Base-by-base conservation (phyloP, 495 filamentous ascomycete genomes). In the Penicillium turbatum region DNA sequence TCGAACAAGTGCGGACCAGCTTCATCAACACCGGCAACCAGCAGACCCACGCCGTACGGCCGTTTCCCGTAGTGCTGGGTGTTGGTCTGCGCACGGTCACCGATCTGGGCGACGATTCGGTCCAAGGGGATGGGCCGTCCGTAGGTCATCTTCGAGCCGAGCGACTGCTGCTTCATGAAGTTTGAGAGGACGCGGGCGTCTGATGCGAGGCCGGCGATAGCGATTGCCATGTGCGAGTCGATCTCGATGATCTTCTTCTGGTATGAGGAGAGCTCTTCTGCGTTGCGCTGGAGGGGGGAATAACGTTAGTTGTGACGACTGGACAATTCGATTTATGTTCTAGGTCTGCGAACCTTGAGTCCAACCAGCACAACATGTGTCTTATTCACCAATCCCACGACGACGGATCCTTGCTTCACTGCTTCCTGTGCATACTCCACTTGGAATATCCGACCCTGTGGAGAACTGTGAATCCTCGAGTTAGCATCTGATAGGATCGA, bases 151-250 rank as follows among this genome's bases (percentile, higher is more conserved):
- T 90, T 90, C 53, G 90, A 90, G 67, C 89, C 87, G 62, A 98
- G 90, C 46, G 88, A 95, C 75, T 97, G 93, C 74, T 95, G 90
- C 78, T 97, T 97, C 93, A 98, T 97, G 81, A 96, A 97, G 83
- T 97, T 97, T 78, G 92, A 96, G 63, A 98, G 91, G 65, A 98
- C 93, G 61, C 93, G 92, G 69, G 93, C 95, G 76, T 98, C 93
- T 57, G 93, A 96, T 50, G 95, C 92, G 53, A 98, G 89, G 56
- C 93, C 93, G 63, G 93, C 93, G 68, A 98, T 92, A 62, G 92
- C 90, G 68, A 97, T 82, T 61, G 91, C 93, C 64, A 93, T 86
- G 76, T 98, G 95, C 62, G 88, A 85, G 74, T 98, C 93, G 76
- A 98, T 88, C 64, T 83, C 85, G 75, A 98, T 97, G 66, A 98